phyloP scores from a whole-genome alignment of 805 yeast species.

The Candida maesae region DNA sequence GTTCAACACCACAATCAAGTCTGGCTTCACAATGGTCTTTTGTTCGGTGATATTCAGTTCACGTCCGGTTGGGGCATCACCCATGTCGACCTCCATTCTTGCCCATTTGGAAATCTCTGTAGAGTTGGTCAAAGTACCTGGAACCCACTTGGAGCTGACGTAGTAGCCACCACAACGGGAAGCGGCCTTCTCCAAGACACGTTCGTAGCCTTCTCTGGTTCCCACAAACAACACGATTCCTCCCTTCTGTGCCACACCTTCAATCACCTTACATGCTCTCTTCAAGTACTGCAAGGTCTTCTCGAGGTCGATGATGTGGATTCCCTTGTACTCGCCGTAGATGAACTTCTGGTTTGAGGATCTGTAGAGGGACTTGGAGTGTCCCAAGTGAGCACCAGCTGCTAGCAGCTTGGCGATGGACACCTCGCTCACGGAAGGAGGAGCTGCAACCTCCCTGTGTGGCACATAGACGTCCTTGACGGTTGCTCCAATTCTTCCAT shows the following conservation, averaged over 20 bases:
- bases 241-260: constrained; percentile 78
- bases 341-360: constrained; percentile 81
- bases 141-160: constrained; percentile 85
- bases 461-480: constrained; percentile 64
- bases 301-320: constrained; percentile 87
- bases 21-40: constrained; percentile 73
- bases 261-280: constrained; percentile 80
- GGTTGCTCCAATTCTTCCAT: constrained; percentile 61
- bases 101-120: constrained; percentile 61
- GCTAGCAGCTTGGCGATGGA: constrained; percentile 73
- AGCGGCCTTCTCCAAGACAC: constrained; percentile 78
- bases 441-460: constrained; percentile 57
- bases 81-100: constrained; percentile 73
- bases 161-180: constrained; percentile 72
- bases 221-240: constrained; percentile 86
- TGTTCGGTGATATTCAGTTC: constrained; percentile 46
- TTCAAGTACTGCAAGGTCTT: constrained; percentile 72
- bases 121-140: constrained; percentile 90
- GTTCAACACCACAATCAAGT: constrained; percentile 78
- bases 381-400: constrained; percentile 95
- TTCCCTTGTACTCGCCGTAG: constrained; percentile 85
- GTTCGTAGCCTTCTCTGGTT: constrained; percentile 70
- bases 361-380: constrained; percentile 74
- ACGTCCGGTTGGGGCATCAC: constrained; percentile 62
- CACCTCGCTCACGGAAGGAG: constrained; percentile 52